Conservation (phyloP, 176 grass and related monocot species). For the Raddia guianensis region DNA sequence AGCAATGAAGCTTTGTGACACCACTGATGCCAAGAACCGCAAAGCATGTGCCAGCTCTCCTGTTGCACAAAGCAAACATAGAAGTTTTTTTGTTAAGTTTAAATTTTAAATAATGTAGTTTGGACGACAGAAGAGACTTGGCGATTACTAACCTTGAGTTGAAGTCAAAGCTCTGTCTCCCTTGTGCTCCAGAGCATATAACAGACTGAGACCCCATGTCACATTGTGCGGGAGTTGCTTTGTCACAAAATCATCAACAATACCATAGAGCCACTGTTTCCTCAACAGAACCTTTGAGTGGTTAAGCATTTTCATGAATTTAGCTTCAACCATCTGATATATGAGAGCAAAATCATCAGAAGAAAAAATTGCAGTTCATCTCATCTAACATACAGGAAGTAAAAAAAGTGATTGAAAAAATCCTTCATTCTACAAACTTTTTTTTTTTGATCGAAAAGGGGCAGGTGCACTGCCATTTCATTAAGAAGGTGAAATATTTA, state of each 20-base stretch:
- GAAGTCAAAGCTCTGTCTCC: conserved; percentile 87
- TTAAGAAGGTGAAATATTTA: too few species aligned
- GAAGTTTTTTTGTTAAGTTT: conserved; percentile 12
- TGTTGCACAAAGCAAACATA: conserved; percentile 51
- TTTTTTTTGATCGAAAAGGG: too few species aligned
- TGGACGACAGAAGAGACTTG: conserved; percentile 1
- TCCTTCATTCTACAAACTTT: neutral
- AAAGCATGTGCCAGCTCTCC: conserved; percentile 95
- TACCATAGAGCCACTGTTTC: conserved; percentile 96
- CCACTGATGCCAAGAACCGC: conserved; percentile 92
- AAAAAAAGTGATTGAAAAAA: neutral
- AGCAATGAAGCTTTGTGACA: conserved; percentile 97
- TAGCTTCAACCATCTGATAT: conserved; percentile 86
- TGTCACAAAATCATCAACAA: conserved; percentile 97
- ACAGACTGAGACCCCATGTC: conserved; percentile 94
- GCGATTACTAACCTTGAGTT: conserved; percentile 76
- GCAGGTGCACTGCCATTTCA: too few species aligned
- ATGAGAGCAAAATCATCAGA: conserved; percentile 35
- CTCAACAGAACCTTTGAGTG: conserved; percentile 87
- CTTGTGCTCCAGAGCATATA: conserved; percentile 99
- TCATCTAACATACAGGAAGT: conserved; percentile 17
- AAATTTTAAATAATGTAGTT: conserved; percentile 27
- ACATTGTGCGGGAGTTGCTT: conserved; percentile 99
- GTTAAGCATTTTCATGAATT: conserved; percentile 78
- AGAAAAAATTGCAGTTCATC: conserved; percentile 11